Evolutionary conservation across 805 yeast genomes (phyloP).

Genomic region (Hanseniaspora hatyaiensis): DNA sequence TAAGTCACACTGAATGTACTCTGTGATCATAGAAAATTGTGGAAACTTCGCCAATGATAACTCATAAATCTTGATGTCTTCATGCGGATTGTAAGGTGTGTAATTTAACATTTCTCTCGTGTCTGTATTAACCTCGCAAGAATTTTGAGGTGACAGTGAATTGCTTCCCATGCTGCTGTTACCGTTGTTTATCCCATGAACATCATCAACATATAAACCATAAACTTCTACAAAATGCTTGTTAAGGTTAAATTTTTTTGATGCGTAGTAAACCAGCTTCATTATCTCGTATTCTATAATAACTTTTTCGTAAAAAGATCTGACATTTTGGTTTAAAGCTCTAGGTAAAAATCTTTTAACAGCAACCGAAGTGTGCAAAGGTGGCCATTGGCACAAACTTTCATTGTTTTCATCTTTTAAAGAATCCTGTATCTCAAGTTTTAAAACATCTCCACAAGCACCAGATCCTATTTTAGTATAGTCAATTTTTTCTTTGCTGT

Average conservation of each 20-base stretch:
- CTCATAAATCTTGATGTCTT: constrained; percentile 13
- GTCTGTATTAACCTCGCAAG: not conserved
- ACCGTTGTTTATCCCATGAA: not conserved
- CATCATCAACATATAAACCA: constrained; percentile 17
- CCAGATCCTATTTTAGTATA: constrained; percentile 8
- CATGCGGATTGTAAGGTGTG: constrained; percentile 15
- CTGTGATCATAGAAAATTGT: constrained; percentile 53
- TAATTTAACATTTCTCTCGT: constrained; percentile 5
- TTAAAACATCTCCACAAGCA: constrained; percentile 15
- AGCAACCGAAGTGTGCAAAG: not conserved
- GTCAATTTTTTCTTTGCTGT: not conserved
- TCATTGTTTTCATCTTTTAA: constrained; percentile 3
- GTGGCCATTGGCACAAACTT: constrained; percentile 12
- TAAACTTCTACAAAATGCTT: constrained; percentile 14
- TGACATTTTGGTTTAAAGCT: constrained; percentile 15
- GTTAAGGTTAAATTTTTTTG: constrained; percentile 1
- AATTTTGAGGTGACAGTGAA: not conserved
- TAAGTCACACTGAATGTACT: constrained; percentile 82
- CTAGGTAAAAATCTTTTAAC: constrained; percentile 15
- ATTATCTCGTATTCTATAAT: constrained; percentile 15
- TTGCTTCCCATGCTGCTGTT: not conserved
- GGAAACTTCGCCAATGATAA: constrained; percentile 12
- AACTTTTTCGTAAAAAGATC: constrained; percentile 16
- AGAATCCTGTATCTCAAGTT: not conserved
- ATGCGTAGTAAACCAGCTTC: constrained; percentile 8